Base-by-base conservation (phyloP, 768 basidiomycete species). In the Podaxis rugospora region DNA sequence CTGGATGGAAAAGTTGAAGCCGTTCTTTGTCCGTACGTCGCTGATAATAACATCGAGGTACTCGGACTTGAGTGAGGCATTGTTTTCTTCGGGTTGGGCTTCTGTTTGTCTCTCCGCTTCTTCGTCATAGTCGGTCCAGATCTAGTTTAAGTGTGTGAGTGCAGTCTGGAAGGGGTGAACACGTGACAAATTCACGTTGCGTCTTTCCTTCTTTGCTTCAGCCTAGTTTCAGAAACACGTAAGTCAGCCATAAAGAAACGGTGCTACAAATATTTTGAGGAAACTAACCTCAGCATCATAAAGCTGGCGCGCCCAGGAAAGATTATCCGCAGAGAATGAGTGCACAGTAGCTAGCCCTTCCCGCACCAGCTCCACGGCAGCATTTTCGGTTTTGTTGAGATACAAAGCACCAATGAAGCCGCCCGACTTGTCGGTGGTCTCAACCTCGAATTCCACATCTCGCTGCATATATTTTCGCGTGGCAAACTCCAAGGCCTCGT, bases 21-120 rank as follows among this genome's bases (percentile, higher is more conserved):
- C 88, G 57, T 86, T 86, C 59, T 76, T 78, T 7, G 83, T 79
- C 57, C 92, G 85, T 46, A 96, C 83, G 70, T 97, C 92, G 62
- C 92, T 95, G 64, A 98, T 82, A 70, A 96, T 92, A 63, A 98
- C 83, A 70, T 99, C 96, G 47, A 95, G 78, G 69, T 97, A 98
- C 69, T 97, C 92, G 9, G 90, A 74, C 66, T 90, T 89, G 44
- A 93, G 77, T 40, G 87, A 77, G 3, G 75, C 78, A n/a, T 70
- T 68, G 54, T 79, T 78, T 36, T 72, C 76, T 66, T 85, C 81
- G 10, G 40, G 56, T 23, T 51, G 60, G 2, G 77, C 78, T 37
- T 63, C 69, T 37, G 67, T 65, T 51, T 74, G 80, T 56, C 80
- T 80, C 61, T 85, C 87, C 1, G 86, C 87, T 55, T 86, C 84